Percentiles rank a stretch among this genome's conserved stretches.
These are phyloP conservation scores for Syzygium oleosum DNA, from an alignment of 345 rosid species.

Conservation along the genomic window DNA sequence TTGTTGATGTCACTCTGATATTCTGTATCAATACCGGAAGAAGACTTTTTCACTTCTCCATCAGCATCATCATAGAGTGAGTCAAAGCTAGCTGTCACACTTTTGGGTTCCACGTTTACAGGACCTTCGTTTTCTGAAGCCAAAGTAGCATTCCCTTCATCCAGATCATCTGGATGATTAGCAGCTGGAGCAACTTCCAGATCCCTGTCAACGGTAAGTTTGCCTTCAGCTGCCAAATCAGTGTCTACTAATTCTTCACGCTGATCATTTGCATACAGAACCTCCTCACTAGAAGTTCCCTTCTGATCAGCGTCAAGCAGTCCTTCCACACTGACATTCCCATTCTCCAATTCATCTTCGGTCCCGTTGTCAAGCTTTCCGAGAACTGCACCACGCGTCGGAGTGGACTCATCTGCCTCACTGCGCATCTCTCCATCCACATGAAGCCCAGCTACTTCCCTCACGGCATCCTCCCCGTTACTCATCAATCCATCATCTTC, in stretches of 20 bases:
- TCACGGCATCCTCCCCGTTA: constrained; percentile 6
- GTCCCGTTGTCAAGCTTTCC: neutral
- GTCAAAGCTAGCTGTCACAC: neutral
- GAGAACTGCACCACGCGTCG: neutral
- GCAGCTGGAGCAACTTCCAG: neutral
- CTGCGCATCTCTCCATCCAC: neutral
- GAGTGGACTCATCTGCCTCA: neutral
- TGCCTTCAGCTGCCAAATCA: neutral
- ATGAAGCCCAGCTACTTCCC: constrained; percentile 7
- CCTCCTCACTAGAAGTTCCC: neutral
- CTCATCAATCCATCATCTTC: neutral
- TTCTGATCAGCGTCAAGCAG: neutral
- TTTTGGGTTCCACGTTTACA: neutral
- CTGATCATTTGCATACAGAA: neutral
- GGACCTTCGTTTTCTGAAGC: neutral
- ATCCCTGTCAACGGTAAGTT: neutral
- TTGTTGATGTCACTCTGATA: neutral
- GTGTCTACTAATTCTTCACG: neutral
- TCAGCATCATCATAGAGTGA: neutral
- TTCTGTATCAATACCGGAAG: neutral
- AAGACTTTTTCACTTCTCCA: neutral
- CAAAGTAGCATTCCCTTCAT: neutral
- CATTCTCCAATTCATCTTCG: neutral
- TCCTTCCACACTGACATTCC: neutral
- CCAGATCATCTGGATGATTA: neutral